Evolutionary conservation across 225 moss, liverwort and hornwort genomes (phyloP).

Genomic region (Straminergon stramineum): DNA sequence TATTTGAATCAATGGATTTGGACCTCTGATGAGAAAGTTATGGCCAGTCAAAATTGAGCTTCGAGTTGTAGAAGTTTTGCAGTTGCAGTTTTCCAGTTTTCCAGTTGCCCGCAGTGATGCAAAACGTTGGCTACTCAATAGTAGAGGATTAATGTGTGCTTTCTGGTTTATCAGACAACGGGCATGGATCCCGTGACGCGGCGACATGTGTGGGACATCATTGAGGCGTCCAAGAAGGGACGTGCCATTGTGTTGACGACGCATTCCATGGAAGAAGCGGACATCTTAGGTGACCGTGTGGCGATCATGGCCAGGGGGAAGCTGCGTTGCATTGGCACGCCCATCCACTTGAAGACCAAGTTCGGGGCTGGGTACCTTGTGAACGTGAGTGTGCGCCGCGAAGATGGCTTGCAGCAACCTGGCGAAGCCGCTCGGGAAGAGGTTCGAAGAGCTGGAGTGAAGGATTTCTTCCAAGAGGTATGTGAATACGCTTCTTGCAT

Average conservation of each 20-base stretch:
- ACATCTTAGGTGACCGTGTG: conserved; percentile 85
- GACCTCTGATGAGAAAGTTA: not conserved
- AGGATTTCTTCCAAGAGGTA: conserved; percentile 62
- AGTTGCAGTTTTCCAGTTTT: not conserved
- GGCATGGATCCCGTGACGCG: conserved; percentile 97
- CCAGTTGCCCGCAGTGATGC: not conserved
- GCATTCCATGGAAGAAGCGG: conserved; percentile 99
- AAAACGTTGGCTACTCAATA: not conserved
- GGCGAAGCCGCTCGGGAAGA: conserved; percentile 45
- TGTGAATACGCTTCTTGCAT: not conserved
- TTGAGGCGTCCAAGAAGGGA: conserved; percentile 81
- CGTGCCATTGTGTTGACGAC: conserved; percentile 97
- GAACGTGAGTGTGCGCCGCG: conserved; percentile 85
- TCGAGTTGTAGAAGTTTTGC: not conserved
- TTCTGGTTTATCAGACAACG: conserved; percentile 21
- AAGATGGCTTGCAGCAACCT: conserved; percentile 38
- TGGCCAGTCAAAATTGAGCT: too few species aligned
- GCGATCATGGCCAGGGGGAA: conserved; percentile 94
- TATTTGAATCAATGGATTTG: not conserved
- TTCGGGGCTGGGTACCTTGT: conserved; percentile 95
- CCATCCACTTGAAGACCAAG: conserved; percentile 84
- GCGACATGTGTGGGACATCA: conserved; percentile 97
- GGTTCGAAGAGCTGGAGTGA: conserved; percentile 43
- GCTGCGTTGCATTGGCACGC: conserved; percentile 86
- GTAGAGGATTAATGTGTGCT: not conserved